Evolutionary conservation across 1,284 basidiomycete species (phyloP), one percentile per base, ranked within the genome.

Genomic region (Termitomyces sp.): DNA sequence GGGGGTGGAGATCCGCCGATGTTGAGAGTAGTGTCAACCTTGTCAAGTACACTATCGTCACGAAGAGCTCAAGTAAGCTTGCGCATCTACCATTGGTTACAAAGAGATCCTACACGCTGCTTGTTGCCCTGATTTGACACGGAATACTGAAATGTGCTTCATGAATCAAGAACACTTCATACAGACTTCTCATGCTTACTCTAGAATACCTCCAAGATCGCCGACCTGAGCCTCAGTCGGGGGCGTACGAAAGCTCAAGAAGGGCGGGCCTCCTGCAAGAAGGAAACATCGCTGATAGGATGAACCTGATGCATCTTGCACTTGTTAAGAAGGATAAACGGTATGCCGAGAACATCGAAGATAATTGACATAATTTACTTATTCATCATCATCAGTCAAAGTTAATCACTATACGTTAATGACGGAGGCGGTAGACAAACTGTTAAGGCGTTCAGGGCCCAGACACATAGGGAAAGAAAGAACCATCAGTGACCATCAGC

Each of bases 371-470:
- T 34, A 8, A 12, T 38, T 30, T 19, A 3, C 17, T 15, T 44
- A 26, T 49, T 49, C 53, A 54, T 54, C 53, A 54, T 49, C 53
- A 54, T 54, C 53, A 54, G 21, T 45, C 47, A 43, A 19, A 17
- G 4, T 17, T 21, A 42, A 40, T 41, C 52, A 33, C n/a, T 26
- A 6, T 15, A 10, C 30, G 50, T 51, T 28, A 30, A 44, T 34
- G 10, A 21, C n/a, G 33, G 21, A n/a, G 38, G 45, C 39, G 33
- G 28, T 43, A 31, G 21, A 34, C 28, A 41, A n/a, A 45, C 15
- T 47, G 2, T 47, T 34, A 45, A 42, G 45, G 5, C 26, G 26
- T 42, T 19, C 8, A 34, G 24, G 28, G 19, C 13, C 13, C 34
- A 12, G 21, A 43, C n/a, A 10, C 6, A 33, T 6, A 21, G 19